A percentile compares a stretch with the other conserved stretches of the same genome.
Conservation (phyloP, 108 stramenopile species). For the Skeletonema menzelii region DNA sequence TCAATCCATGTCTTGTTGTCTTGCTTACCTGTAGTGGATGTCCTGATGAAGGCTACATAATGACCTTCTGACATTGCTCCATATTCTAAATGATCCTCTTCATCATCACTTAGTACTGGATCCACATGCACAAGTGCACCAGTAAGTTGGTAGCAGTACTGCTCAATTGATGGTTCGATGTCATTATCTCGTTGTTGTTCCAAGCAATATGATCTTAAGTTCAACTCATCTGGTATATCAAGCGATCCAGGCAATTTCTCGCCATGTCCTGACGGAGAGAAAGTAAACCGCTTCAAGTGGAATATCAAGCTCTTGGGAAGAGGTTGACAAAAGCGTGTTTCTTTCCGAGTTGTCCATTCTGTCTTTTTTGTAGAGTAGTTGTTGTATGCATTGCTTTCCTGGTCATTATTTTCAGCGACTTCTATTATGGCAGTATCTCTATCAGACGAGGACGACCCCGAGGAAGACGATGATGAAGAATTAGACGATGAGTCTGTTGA, state of each 20-base stretch:
- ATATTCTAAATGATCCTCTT: slow-evolving; percentile 7
- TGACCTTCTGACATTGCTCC: slow-evolving; percentile 33
- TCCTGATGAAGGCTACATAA: slow-evolving; percentile 29
- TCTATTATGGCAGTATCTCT: neutral
- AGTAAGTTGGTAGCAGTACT: slow-evolving; percentile 17
- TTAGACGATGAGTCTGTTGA: slow-evolving; percentile 6
- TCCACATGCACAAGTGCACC: slow-evolving; percentile 46
- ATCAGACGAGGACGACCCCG: slow-evolving; percentile 10
- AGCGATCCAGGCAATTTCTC: slow-evolving; percentile 16
- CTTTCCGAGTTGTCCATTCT: slow-evolving; percentile 44
- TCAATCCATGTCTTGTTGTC: slow-evolving; percentile 21
- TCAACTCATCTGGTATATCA: slow-evolving; percentile 26
- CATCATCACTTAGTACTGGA: slow-evolving; percentile 1
- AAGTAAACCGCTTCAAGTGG: slow-evolving; percentile 43
- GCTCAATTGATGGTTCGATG: neutral
- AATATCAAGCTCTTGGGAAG: slow-evolving; percentile 39
- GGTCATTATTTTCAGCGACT: neutral
- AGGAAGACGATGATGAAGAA: slow-evolving; percentile 12
- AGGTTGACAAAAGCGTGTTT: slow-evolving; percentile 38
- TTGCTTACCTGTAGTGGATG: neutral
- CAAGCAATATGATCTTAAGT: slow-evolving; percentile 29
- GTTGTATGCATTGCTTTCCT: neutral
- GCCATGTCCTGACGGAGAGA: slow-evolving; percentile 18
- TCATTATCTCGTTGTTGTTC: neutral
- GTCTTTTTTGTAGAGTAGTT: neutral